Base-by-base conservation (phyloP, 2,329 filamentous ascomycete genomes). In the Aspergillus ruber region DNA sequence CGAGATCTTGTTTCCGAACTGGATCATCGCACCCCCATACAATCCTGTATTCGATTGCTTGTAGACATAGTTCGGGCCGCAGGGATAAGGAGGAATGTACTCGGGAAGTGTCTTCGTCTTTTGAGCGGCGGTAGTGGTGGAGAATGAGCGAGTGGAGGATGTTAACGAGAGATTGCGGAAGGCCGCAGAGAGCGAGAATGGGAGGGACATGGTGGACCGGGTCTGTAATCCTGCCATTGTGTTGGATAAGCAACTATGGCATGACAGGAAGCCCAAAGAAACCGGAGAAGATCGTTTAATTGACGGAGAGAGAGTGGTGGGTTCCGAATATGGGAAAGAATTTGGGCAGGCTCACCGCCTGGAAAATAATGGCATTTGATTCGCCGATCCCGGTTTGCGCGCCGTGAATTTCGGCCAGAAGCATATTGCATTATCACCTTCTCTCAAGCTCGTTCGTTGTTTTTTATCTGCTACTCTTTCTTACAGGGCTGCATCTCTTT, bases 1-100 rank as follows among this genome's bases (percentile, higher is more conserved):
- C 29, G 74, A 75, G 50, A 76, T 74, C 53, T 74, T 75, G 67
- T 76, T 75, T 48, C 74, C 74, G 55, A 72, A 74, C 51, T 70
- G 71, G 51, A 75, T 70, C 35, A 60, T 67, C 17, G 65, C 53
- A 29, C 71, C 71, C 23, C 72, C 73, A 51, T 76, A 77, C 21
- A 77, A 67, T 56, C 74, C 74, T 20, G 62, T 64, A 53, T 76
- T 69, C 15, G 71, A 66, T 61, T 74, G 72, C 50, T 72, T 73
- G 59, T 67, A 76, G 50, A 62, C 57, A 41, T 62, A 61, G 44
- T 67, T 67, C 15, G 70, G 66, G 42, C 69, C 70, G 55, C 74
- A 73, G 9, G 74, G 74, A 50, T 76, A 76, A 32, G 71, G 63
- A 40, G 73, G 73, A 50, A 73, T 68, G 33, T 63, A 56, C 8